These are phyloP conservation scores for Pezicula neosporulosa DNA, from an alignment of 2,329 filamentous ascomycete species.

Conservation along the genomic window DNA sequence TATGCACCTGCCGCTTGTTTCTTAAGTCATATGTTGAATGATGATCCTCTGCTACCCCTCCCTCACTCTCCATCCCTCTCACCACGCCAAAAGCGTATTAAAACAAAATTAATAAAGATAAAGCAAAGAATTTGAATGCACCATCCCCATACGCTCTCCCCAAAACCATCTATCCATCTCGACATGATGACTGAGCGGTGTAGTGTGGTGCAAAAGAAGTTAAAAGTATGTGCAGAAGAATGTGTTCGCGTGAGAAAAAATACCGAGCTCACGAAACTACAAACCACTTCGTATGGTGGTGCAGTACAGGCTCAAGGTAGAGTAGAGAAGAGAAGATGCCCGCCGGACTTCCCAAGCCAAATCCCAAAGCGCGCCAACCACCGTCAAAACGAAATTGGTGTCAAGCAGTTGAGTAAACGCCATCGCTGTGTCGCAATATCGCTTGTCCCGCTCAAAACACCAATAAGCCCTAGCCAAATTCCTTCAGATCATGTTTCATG, in stretches of 20 bases:
- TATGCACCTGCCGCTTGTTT: not conserved
- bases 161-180: not conserved
- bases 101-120: not conserved
- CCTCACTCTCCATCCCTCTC: not conserved
- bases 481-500: constrained; percentile 22
- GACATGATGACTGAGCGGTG: not conserved
- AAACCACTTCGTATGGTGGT: not conserved
- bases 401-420: not conserved
- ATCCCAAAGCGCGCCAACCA: not conserved
- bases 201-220: not conserved
- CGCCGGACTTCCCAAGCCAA: not conserved
- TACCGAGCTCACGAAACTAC: not conserved
- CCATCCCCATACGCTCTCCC: not conserved
- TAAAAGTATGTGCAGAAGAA: not conserved
- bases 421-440: not conserved
- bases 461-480: not conserved
- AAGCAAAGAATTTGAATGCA: not conserved
- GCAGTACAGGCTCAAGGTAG: constrained; percentile 1
- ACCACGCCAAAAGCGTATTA: not conserved
- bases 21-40: not conserved
- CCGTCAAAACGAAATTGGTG: not conserved
- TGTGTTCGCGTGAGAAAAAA: not conserved
- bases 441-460: not conserved
- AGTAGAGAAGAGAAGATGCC: not conserved
- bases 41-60: not conserved